phyloP scores from a whole-genome alignment of 2,329 filamentous ascomycete genomes.

The Chaetomium strumarium region DNA sequence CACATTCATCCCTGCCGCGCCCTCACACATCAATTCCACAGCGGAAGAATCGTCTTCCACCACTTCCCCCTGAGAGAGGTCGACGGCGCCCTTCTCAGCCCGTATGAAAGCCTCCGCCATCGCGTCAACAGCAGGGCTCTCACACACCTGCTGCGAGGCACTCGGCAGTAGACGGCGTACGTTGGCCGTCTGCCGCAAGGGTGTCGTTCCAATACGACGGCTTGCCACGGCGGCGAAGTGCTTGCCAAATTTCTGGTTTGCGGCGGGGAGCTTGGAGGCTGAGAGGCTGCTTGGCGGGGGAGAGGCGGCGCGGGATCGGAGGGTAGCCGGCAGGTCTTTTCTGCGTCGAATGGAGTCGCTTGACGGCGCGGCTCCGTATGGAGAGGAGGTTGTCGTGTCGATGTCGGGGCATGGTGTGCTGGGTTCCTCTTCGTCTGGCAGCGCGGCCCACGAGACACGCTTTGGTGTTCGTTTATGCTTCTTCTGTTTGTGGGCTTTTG shows the following conservation, averaged over 20 bases:
- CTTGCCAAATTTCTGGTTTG: constrained; percentile 37
- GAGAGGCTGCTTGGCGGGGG: constrained; percentile 36
- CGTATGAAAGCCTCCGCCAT: constrained; percentile 46
- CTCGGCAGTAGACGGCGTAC: constrained; percentile 34
- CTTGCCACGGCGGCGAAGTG: constrained; percentile 40
- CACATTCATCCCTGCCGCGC: background rate
- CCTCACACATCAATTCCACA: background rate
- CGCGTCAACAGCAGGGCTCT: constrained; percentile 38
- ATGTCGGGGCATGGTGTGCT: background rate
- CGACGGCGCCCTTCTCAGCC: constrained; percentile 32
- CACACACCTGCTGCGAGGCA: constrained; percentile 36
- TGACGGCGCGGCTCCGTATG: background rate
- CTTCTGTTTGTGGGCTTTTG: background rate
- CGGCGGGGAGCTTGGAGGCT: constrained; percentile 27
- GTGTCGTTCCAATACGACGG: background rate
- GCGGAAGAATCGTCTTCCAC: background rate
- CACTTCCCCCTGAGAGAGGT: constrained; percentile 1
- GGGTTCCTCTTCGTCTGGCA: constrained; percentile 24
- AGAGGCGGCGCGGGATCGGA: constrained; percentile 30
- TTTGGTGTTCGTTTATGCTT: background rate
- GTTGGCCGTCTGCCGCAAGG: background rate
- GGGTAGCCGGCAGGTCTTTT: background rate
- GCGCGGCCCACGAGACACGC: constrained; percentile 33
- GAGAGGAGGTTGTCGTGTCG: background rate
- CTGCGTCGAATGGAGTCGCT: background rate